Base-by-base conservation (phyloP, 352 stramenopile species). In the Halophytophthora polymorphica region DNA sequence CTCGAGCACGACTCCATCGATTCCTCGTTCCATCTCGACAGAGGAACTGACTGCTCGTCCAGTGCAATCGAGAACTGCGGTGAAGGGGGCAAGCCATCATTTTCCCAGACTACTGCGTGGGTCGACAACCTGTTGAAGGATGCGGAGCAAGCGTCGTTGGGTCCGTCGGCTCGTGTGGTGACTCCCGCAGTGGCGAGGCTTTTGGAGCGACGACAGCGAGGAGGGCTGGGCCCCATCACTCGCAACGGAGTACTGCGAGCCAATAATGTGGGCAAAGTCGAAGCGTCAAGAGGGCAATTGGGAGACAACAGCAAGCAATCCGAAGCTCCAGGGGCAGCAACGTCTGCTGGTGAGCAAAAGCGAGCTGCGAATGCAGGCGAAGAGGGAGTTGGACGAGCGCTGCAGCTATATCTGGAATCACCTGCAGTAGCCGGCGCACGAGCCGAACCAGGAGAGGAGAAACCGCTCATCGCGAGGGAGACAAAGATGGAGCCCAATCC, bases 121-220 rank as follows among this genome's bases (percentile, higher is more conserved):
- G 46, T 61, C 17, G 29, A 51, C 29, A 17, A 7, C 40, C 22
- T 45, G 1, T 41, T 71, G 41, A 35, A 44, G 10, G 46, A 58
- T 14, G 61, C 66, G 50, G 57, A 74, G 14, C 36, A 46, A 58
- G 15, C 21, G 40, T 35, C 50, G 8, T 69, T 63, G 52, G 31
- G 46, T 6, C 35, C 57, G 36, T 37, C 46, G 34, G 42, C 50
- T 33, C 57, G 37, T 36, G 48, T 69, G 7, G 50, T 56, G 18
- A 64, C 56, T 5, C 54, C 53, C 23, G 53, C 57, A 14, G 61
- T 71, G 23, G 41, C 37, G 18, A 18, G 47, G 19, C 31, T 74
- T 10, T 41, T 74, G 21, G 61, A 69, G 13, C 36, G 46, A 6
- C 61, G 65, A 21, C 53, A 56, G 19, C 64, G 60, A 45, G 47